Conservation (phyloP, 2,329 filamentous ascomycete genomes). For the Lojkania enalia region DNA sequence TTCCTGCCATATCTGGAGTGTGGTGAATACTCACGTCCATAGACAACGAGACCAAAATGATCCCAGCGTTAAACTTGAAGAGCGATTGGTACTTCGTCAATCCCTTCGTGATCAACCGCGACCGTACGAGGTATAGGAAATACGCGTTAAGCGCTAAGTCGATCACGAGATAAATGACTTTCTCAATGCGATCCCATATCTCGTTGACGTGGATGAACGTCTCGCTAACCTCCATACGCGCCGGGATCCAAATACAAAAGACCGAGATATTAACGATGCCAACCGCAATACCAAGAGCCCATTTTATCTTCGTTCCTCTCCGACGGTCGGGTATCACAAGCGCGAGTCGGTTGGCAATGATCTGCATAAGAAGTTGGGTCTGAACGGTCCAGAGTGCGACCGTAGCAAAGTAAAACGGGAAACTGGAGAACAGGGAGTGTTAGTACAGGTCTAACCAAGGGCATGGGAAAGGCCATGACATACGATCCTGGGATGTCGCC, state of each 20-base stretch:
- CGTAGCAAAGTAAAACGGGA: neutral
- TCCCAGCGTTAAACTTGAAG: slow-evolving; percentile 30
- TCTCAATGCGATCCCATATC: slow-evolving; percentile 58
- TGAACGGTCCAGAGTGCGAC: slow-evolving; percentile 33
- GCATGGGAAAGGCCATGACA: too few relatives aligned
- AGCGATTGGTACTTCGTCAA: slow-evolving; percentile 47
- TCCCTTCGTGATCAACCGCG: slow-evolving; percentile 44
- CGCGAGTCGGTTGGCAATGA: slow-evolving; percentile 59
- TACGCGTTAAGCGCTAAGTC: slow-evolving; percentile 58
- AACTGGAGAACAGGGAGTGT: too few relatives aligned
- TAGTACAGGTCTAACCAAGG: too few relatives aligned
- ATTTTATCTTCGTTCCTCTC: slow-evolving; percentile 51
- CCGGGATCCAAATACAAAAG: slow-evolving; percentile 59
- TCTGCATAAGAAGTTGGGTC: slow-evolving; percentile 58
- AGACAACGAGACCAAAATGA: slow-evolving; percentile 29
- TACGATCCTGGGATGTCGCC: too few relatives aligned
- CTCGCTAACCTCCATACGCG: slow-evolving; percentile 41
- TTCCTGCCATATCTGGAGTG: neutral
- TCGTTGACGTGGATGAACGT: slow-evolving; percentile 53
- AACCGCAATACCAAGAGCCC: slow-evolving; percentile 51
- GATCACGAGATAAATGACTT: slow-evolving; percentile 56
- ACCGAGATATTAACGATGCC: slow-evolving; percentile 58
- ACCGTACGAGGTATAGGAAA: slow-evolving; percentile 51
- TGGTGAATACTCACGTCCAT: slow-evolving; percentile 37
- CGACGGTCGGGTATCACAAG: slow-evolving; percentile 51